These are phyloP conservation scores for Eucalyptus victrix DNA, from an alignment of 345 rosid genomes.

Conservation along the genomic window DNA sequence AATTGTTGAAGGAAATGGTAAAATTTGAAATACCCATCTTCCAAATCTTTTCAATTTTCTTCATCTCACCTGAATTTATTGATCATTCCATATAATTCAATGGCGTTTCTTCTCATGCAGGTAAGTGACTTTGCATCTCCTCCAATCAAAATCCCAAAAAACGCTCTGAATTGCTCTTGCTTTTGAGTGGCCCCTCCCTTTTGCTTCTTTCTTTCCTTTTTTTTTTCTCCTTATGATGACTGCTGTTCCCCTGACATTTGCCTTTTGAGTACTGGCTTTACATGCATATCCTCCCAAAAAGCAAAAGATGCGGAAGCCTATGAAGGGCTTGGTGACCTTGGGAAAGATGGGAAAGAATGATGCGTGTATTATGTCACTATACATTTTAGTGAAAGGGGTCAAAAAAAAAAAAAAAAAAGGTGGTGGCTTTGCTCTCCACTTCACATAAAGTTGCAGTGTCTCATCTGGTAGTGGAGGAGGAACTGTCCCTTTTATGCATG, in stretches of 20 bases:
- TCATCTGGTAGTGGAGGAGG: background rate
- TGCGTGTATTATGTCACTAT: background rate
- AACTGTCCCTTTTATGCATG: background rate
- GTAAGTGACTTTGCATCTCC: background rate
- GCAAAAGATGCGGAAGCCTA: background rate
- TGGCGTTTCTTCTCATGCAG: background rate
- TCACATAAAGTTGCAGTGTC: background rate
- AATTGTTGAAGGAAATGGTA: slow-evolving; percentile 10
- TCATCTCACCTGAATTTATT: background rate
- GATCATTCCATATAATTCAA: too few species aligned
- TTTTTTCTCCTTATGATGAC: background rate
- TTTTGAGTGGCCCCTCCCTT: background rate
- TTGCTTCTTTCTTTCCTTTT: background rate
- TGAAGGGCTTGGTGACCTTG: background rate
- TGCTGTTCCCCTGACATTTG: background rate
- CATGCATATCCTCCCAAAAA: background rate
- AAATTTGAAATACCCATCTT: slow-evolving; percentile 19
- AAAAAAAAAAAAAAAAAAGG: background rate
- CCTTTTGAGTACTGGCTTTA: background rate
- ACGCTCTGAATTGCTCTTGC: background rate
- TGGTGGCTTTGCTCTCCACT: background rate
- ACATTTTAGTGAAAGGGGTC: background rate
- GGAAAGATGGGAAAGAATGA: background rate
- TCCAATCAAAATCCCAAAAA: background rate
- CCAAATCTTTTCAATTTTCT: background rate